These are phyloP conservation scores for Cladophialophora bantiana DNA, from an alignment of 2,329 filamentous ascomycete species.

Conservation along the genomic window DNA sequence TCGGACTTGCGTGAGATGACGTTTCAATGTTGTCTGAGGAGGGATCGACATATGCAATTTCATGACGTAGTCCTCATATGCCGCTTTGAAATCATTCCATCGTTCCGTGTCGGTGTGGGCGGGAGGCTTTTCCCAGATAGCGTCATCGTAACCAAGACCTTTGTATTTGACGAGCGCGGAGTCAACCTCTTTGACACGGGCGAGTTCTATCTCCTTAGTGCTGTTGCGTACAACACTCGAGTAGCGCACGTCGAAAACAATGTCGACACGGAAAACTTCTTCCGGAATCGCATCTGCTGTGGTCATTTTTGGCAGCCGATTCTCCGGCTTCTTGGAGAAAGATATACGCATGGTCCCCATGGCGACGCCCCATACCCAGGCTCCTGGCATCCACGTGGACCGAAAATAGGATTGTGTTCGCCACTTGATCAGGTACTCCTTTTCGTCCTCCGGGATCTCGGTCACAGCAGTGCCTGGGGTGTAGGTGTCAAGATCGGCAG, in stretches of 20 bases:
- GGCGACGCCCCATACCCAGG: conserved; percentile 82
- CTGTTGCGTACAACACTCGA: conserved; percentile 63
- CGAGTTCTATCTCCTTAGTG: conserved; percentile 73
- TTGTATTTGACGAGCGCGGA: conserved; percentile 88
- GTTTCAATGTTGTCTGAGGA: conserved; percentile 62
- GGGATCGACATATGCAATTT: conserved; percentile 75
- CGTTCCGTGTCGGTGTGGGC: conserved; percentile 67
- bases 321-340: conserved; percentile 74
- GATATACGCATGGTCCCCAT: conserved; percentile 70
- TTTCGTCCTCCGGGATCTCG: conserved; percentile 74
- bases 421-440: conserved; percentile 94
- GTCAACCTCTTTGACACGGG: conserved; percentile 73
- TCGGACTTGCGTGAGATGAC: conserved; percentile 73
- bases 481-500: conserved; percentile 65
- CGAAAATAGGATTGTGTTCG: conserved; percentile 79
- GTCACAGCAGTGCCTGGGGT: conserved; percentile 60
- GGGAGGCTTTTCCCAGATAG: conserved; percentile 87
- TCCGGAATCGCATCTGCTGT: conserved; percentile 83
- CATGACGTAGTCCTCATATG: conserved; percentile 85
- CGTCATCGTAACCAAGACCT: conserved; percentile 87
- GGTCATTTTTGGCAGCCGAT: conserved; percentile 70
- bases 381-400: conserved; percentile 84
- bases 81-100: conserved; percentile 80
- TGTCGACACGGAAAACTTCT: conserved; percentile 83
- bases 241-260: conserved; percentile 83